Evolutionary conservation across 1,284 basidiomycete genomes (phyloP).

Genomic region (Cerioporus squamosus): DNA sequence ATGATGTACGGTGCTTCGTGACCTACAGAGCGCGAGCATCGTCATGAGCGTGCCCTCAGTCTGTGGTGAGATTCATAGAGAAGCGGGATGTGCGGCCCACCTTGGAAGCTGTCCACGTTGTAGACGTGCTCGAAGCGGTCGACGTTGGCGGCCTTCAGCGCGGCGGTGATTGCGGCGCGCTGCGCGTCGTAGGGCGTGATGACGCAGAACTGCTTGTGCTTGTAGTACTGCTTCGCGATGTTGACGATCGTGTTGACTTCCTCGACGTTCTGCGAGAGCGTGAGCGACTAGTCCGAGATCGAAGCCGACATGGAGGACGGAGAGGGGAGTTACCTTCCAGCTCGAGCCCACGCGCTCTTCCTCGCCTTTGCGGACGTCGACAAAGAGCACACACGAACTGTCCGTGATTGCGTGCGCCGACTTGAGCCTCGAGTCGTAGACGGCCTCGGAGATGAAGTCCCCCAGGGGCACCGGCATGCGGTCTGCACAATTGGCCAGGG

Average conservation of each 20-base stretch:
- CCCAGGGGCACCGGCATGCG: slow-evolving; percentile 54
- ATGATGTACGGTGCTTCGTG: slow-evolving; percentile 54
- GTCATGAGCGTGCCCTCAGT: too few relatives aligned
- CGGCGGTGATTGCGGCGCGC: slow-evolving; percentile 51
- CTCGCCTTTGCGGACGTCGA: slow-evolving; percentile 45
- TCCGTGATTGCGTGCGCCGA: slow-evolving; percentile 38
- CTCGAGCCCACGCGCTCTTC: slow-evolving; percentile 44
- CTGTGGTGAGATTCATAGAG: too few relatives aligned
- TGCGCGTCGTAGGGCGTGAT: slow-evolving; percentile 78
- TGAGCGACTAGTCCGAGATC: neutral
- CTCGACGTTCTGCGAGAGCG: slow-evolving; percentile 41
- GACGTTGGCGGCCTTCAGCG: slow-evolving; percentile 48
- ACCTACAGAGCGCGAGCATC: slow-evolving; percentile 26
- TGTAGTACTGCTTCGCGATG: slow-evolving; percentile 40
- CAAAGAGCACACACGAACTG: slow-evolving; percentile 36
- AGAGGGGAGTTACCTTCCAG: slow-evolving; percentile 41
- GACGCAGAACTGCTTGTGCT: slow-evolving; percentile 47
- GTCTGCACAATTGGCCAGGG: slow-evolving; percentile 33
- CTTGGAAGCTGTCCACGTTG: slow-evolving; percentile 73
- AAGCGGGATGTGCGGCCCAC: slow-evolving; percentile 34
- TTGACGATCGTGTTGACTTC: slow-evolving; percentile 45
- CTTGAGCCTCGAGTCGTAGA: slow-evolving; percentile 45
- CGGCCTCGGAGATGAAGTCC: slow-evolving; percentile 47
- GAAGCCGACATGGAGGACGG: neutral
- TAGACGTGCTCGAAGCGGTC: slow-evolving; percentile 56